A percentile compares a stretch with the other conserved stretches of the same genome.
phyloP scores from a whole-genome alignment of 805 yeast species.

The Suhomyces tanzawaensis region DNA sequence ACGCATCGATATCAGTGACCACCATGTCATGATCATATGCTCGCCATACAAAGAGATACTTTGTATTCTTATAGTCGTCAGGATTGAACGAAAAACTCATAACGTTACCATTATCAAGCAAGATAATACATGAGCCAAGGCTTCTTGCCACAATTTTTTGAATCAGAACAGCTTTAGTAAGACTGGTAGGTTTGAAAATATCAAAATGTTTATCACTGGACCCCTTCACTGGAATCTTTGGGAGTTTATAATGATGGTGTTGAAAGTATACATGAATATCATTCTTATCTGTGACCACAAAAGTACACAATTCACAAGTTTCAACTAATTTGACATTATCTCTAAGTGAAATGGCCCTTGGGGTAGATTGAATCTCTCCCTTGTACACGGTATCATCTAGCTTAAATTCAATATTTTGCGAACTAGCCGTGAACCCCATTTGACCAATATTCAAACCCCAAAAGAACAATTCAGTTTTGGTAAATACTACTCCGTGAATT shows the following conservation, averaged over 20 bases:
- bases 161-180: slow-evolving; percentile 41
- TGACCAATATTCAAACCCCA: slow-evolving; percentile 89
- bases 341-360: slow-evolving; percentile 40
- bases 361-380: slow-evolving; percentile 39
- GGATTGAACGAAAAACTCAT: slow-evolving; percentile 34
- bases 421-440: slow-evolving; percentile 51
- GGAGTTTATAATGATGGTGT: slow-evolving; percentile 53
- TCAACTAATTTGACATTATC: slow-evolving; percentile 55
- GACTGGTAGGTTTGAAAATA: slow-evolving; percentile 49
- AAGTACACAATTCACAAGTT: slow-evolving; percentile 68
- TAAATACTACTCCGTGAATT: slow-evolving; percentile 64
- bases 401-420: slow-evolving; percentile 22
- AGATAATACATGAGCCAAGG: slow-evolving; percentile 43
- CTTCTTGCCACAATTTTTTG: slow-evolving; percentile 35
- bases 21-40: slow-evolving; percentile 56
- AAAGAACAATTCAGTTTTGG: slow-evolving; percentile 46
- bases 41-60: slow-evolving; percentile 55
- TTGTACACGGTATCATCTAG: slow-evolving; percentile 26
- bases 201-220: slow-evolving; percentile 47
- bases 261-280: slow-evolving; percentile 63
- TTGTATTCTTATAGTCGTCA: slow-evolving; percentile 35
- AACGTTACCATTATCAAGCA: slow-evolving; percentile 61
- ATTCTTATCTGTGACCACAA: slow-evolving; percentile 55
- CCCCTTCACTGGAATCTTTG: slow-evolving; percentile 36
- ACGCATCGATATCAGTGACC: slow-evolving; percentile 66